These are phyloP conservation scores for Aspergillus pseudoterreus DNA, from an alignment of 2,329 filamentous ascomycete genomes.

Conservation along the genomic window DNA sequence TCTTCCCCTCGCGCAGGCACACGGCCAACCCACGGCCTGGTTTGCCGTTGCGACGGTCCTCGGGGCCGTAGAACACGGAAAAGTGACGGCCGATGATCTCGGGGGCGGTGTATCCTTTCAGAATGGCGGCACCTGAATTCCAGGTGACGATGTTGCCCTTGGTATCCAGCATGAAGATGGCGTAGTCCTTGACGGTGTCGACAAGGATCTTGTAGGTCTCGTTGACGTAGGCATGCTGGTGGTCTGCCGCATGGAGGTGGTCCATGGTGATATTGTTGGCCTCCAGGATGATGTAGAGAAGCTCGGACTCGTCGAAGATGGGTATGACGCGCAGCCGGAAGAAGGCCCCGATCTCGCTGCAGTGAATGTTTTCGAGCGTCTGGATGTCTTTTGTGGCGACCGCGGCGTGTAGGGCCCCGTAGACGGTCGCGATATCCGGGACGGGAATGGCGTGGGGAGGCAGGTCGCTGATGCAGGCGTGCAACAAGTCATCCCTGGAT, in stretches of 20 bases:
- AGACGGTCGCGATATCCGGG: slow-evolving; percentile 33
- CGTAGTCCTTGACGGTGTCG: slow-evolving; percentile 59
- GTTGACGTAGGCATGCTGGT: slow-evolving; percentile 46
- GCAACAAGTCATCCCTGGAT: slow-evolving; percentile 33
- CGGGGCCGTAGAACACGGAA: slow-evolving; percentile 53
- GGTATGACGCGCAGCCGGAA: slow-evolving; percentile 40
- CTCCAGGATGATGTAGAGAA: slow-evolving; percentile 45
- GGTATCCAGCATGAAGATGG: slow-evolving; percentile 60
- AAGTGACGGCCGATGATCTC: slow-evolving; percentile 60
- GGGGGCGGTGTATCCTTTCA: slow-evolving; percentile 53
- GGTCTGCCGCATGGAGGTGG: slow-evolving; percentile 19
- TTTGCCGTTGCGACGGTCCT: slow-evolving; percentile 49
- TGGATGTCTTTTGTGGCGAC: slow-evolving; percentile 33
- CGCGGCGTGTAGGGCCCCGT: slow-evolving; percentile 36
- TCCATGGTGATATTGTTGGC: slow-evolving; percentile 36
- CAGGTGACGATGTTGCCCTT: slow-evolving; percentile 55
- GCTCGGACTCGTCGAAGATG: slow-evolving; percentile 36
- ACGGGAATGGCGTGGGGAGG: slow-evolving; percentile 30
- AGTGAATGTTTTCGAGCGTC: slow-evolving; percentile 28
- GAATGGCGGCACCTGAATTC: slow-evolving; percentile 54
- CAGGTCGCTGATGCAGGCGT: slow-evolving; percentile 39
- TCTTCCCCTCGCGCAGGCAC: slow-evolving; percentile 53
- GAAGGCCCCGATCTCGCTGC: slow-evolving; percentile 10
- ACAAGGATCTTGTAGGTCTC: slow-evolving; percentile 60
- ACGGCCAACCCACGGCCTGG: slow-evolving; percentile 51